phyloP scores from a whole-genome alignment of 1,284 basidiomycete species.

The Tilletia indica region DNA sequence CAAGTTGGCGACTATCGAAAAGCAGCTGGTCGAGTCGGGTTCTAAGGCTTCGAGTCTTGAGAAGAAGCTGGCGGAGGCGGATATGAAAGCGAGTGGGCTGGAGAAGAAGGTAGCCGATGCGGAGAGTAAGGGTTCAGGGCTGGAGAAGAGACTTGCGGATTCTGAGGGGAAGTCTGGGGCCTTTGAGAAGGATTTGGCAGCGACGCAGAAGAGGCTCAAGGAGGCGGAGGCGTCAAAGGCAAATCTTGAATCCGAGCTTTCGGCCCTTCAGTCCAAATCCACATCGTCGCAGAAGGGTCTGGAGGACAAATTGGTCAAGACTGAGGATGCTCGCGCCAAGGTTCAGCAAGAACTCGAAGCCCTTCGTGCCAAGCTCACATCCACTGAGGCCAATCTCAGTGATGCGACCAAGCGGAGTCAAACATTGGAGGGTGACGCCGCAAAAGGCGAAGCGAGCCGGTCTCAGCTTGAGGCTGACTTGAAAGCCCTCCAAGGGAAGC shows the following conservation, averaged over 20 bases:
- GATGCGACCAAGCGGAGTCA: too few species aligned
- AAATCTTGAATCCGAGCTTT: too few species aligned
- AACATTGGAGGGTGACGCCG: too few species aligned
- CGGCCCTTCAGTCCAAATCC: too few species aligned
- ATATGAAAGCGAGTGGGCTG: neutral
- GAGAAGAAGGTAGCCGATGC: neutral
- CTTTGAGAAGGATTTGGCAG: neutral
- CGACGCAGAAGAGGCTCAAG: neutral
- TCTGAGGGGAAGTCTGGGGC: neutral
- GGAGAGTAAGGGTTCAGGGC: neutral
- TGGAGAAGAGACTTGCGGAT: slow-evolving; percentile 7
- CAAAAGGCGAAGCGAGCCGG: too few species aligned
- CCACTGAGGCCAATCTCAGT: too few species aligned
- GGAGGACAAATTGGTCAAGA: slow-evolving; percentile 4
- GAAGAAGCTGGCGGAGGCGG: neutral
- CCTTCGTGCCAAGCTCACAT: too few species aligned
- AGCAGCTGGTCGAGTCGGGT: too few species aligned
- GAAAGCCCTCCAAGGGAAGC: slow-evolving; percentile 3
- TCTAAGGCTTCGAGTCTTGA: neutral
- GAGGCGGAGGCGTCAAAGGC: neutral
- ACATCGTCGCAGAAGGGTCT: neutral
- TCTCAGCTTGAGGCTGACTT: neutral
- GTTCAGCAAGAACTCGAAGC: neutral
- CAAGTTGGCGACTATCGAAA: neutral
- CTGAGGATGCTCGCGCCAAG: neutral